A percentile compares a stretch with the other conserved stretches of the same genome.
Conservation (phyloP, 2,329 filamentous ascomycete genomes). For the Aspergillus pseudoglaucus region DNA sequence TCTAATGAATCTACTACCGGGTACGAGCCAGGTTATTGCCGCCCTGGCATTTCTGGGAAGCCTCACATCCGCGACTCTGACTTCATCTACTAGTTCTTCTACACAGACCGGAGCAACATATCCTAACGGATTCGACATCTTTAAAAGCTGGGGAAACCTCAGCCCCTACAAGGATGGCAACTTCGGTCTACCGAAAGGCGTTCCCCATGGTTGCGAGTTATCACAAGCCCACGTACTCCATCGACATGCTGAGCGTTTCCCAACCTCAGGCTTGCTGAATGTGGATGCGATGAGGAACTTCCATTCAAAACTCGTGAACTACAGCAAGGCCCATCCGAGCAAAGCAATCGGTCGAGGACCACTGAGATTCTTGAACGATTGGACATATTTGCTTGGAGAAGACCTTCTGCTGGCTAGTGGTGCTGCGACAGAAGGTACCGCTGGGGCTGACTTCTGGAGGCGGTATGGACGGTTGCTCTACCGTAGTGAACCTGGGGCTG, state of each 20-base stretch:
- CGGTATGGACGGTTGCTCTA: slow-evolving; percentile 50
- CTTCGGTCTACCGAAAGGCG: slow-evolving; percentile 31
- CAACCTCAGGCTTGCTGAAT: slow-evolving; percentile 43
- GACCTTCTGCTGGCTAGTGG: slow-evolving; percentile 44
- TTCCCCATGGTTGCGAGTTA: slow-evolving; percentile 51
- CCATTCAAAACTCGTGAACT: slow-evolving; percentile 44
- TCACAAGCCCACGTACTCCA: slow-evolving; percentile 50
- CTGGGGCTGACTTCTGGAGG: slow-evolving; percentile 50
- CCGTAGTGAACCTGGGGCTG: slow-evolving; percentile 43
- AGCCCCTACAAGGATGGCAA: slow-evolving; percentile 23
- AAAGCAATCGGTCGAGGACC: slow-evolving; percentile 39
- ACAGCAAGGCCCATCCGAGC: slow-evolving; percentile 31
- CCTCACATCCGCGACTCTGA: background rate
- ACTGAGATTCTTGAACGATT: slow-evolving; percentile 48
- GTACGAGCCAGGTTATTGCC: background rate
- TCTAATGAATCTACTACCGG: background rate
- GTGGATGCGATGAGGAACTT: slow-evolving; percentile 46
- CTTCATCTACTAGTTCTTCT: background rate
- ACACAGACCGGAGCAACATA: slow-evolving; percentile 15
- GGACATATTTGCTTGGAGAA: slow-evolving; percentile 43
- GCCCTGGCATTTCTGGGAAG: background rate
- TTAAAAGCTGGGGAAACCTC: slow-evolving; percentile 24
- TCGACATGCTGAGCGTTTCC: slow-evolving; percentile 50
- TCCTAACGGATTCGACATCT: slow-evolving; percentile 26
- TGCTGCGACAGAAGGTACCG: slow-evolving; percentile 44